Evolutionary conservation across 2,329 filamentous ascomycete species (phyloP), one percentile per base, ranked within the genome.

Genomic region (Fusarium sp.): DNA sequence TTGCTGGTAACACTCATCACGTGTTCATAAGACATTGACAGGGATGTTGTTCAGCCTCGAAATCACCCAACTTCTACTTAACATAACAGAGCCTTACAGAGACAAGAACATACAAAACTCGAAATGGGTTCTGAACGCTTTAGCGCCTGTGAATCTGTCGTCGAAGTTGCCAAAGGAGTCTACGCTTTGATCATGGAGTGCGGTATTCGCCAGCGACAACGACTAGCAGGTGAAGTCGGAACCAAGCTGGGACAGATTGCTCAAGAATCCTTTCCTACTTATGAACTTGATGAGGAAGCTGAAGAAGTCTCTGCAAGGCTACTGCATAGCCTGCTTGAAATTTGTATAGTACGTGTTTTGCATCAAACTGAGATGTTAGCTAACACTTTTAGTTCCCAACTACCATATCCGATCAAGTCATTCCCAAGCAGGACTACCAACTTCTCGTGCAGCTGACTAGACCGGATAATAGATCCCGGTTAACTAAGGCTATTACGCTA

Each of bases 221-320:
- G 49, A 0, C 1, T 52, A 3, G 37, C 49, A n/a, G 49, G 49
- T 15, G 37, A 52, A 25, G 25, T 52, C 11, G 49, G 37, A 0
- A 52, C 49, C 14, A 44, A 15, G 37, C 37, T 52, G 19, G 49
- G 49, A 1, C 49, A 52, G 2, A 45, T 52, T 19, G 49, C 49
- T 6, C 49, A 52, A 25, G 49, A 52, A 5, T 52, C 37, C 1
- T 45, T 52, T 7, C 25, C n/a, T 11, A 20, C 14, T 0, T 52
- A 52, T 2, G 49, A 52, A 19, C 1, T 35, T 7, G 37, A 52
- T 1, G 15, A 32, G 3, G 15, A 6, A 0, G 25, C 19, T 6
- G 49, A 52, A 14, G 11, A 23, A 0, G 4, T 19, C 0, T 37
- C 49, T 0, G 19, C 19, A 3, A 4, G 0, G 0, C 1, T 52